Evolutionary conservation across 1,284 basidiomycete species (phyloP).

Genomic region (Phlebopus sp.): DNA sequence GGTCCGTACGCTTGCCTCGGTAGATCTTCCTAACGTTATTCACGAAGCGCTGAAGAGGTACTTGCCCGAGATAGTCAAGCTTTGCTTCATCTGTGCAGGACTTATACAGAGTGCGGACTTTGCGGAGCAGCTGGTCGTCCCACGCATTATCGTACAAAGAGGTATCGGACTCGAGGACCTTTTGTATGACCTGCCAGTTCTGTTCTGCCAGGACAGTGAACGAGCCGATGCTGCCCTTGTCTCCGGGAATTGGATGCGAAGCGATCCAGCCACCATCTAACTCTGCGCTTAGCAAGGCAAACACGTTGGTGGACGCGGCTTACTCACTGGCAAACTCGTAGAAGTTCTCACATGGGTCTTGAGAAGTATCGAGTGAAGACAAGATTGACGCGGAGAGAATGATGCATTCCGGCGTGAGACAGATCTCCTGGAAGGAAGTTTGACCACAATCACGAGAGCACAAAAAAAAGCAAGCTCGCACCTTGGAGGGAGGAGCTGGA

Average conservation of each 20-base stretch:
- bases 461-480: conserved; percentile 5
- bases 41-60: conserved; percentile 61
- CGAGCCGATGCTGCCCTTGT: conserved; percentile 68
- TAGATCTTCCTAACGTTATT: conserved; percentile 56
- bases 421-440: conserved; percentile 48
- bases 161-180: conserved; percentile 49
- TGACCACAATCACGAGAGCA: conserved; percentile 1
- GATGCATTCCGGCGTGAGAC: conserved; percentile 81
- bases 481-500: conserved; percentile 26
- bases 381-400: conserved; percentile 81
- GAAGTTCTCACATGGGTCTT: conserved; percentile 96
- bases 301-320: conserved; percentile 2
- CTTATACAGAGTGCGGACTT: conserved; percentile 77
- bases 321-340: conserved; percentile 85
- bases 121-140: conserved; percentile 71
- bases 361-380: conserved; percentile 73
- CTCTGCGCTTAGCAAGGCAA: conserved; percentile 1
- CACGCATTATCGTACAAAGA: conserved; percentile 33
- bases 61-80: conserved; percentile 60
- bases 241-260: conserved; percentile 79
- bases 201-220: conserved; percentile 61
- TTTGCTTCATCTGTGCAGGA: conserved; percentile 80
- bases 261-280: conserved; percentile 82
- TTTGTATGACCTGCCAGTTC: conserved; percentile 64
- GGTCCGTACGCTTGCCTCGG: conserved; percentile 46